A percentile compares a stretch with the other conserved stretches of the same genome.
Conservation (phyloP, 192 early-diverging fungal genomes). For the Paraglomus occultum region DNA sequence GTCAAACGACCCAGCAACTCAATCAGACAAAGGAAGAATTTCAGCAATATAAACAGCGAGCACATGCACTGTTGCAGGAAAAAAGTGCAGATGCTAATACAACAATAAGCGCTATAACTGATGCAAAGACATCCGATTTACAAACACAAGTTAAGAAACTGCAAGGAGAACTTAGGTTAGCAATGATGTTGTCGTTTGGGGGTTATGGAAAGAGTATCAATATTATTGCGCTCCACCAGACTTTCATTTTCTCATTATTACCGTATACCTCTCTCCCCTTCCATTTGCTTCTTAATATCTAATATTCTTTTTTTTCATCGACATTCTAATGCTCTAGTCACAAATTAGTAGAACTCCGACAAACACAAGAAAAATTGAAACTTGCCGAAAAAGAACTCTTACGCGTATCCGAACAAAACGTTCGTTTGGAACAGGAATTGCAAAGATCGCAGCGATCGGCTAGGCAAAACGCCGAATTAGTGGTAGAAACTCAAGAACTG, state of each 20-base stretch:
- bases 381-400: slow-evolving; percentile 37
- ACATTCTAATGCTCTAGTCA: slow-evolving; percentile 25
- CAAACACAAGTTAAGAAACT: slow-evolving; percentile 34
- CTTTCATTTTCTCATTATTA: too few relatives aligned
- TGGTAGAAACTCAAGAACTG: slow-evolving; percentile 19
- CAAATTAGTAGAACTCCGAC: slow-evolving; percentile 17
- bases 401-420: slow-evolving; percentile 35
- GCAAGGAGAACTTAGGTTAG: slow-evolving; percentile 33
- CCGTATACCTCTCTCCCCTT: not conserved
- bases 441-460: not conserved
- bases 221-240: too few relatives aligned
- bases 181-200: not conserved
- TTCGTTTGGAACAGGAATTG: slow-evolving; percentile 33
- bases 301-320: not conserved
- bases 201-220: not conserved
- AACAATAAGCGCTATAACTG: not conserved
- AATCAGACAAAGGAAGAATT: slow-evolving; percentile 48
- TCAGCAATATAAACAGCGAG: slow-evolving; percentile 57
- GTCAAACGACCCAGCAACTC: slow-evolving; percentile 44
- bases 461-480: slow-evolving; percentile 24
- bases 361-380: slow-evolving; percentile 24
- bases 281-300: not conserved
- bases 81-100: slow-evolving; percentile 16
- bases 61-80: slow-evolving; percentile 49
- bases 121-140: slow-evolving; percentile 31